Conservation (phyloP, 495 filamentous ascomycete species). For the Aspergillus baeticus region DNA sequence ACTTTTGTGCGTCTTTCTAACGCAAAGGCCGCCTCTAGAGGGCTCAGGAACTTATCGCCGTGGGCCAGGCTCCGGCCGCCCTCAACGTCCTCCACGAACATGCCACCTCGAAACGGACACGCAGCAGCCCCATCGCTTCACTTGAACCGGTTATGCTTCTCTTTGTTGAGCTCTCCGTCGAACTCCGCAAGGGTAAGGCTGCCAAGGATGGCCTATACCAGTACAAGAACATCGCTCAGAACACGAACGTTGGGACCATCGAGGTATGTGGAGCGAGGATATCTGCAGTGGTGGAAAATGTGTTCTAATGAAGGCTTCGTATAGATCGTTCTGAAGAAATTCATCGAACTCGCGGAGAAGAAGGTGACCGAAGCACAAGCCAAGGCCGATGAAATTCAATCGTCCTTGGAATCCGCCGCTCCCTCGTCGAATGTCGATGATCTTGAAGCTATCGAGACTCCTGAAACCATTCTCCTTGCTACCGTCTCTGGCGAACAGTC, state of each 20-base stretch:
- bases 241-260: conserved; percentile 97
- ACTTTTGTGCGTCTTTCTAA: neutral
- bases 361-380: conserved; percentile 96
- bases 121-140: conserved; percentile 94
- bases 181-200: conserved; percentile 93
- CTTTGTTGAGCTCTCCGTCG: conserved; percentile 93
- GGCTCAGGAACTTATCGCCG: conserved; percentile 96
- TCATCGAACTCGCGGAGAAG: conserved; percentile 93
- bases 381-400: conserved; percentile 93
- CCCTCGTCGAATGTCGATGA: conserved; percentile 84
- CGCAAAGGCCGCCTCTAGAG: conserved; percentile 45
- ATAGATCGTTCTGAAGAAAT: conserved; percentile 87
- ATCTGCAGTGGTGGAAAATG: neutral
- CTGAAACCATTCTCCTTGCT: conserved; percentile 95
- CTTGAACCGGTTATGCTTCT: conserved; percentile 98
- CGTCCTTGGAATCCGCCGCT: conserved; percentile 68
- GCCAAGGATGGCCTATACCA: conserved; percentile 99
- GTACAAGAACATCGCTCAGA: conserved; percentile 99
- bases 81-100: conserved; percentile 96
- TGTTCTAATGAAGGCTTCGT: neutral
- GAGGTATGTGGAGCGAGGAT: conserved; percentile 55
- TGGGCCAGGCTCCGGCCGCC: conserved; percentile 88
- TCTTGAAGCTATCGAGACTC: conserved; percentile 94
- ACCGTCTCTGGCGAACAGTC: conserved; percentile 98
- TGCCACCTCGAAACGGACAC: conserved; percentile 94